These are phyloP conservation scores for Hyaloscypha hepaticicola DNA, from an alignment of 495 filamentous ascomycete genomes.

Conservation along the genomic window DNA sequence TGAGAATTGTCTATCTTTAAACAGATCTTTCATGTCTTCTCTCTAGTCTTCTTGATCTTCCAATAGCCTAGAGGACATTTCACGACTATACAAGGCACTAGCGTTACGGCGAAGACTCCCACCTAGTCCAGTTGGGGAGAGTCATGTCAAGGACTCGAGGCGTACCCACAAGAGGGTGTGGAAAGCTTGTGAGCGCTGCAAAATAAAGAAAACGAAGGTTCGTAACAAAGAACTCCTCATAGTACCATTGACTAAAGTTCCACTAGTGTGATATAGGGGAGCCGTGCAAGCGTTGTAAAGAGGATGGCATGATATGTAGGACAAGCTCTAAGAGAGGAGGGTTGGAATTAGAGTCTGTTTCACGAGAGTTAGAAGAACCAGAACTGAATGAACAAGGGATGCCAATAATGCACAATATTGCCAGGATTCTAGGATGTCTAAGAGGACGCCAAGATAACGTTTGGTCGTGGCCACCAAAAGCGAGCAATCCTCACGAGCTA, in stretches of 20 bases:
- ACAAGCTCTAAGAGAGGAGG: not conserved
- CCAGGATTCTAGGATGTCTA: not conserved
- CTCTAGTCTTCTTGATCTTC: too few relatives aligned
- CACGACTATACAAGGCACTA: too few relatives aligned
- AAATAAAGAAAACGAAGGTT: slow-evolving; percentile 4
- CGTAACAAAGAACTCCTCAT: not conserved
- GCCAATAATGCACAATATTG: not conserved
- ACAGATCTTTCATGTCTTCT: too few relatives aligned
- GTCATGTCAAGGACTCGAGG: not conserved
- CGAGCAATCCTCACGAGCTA: too few relatives aligned
- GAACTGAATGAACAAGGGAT: not conserved
- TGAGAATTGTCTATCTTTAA: too few relatives aligned
- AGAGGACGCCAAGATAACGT: not conserved
- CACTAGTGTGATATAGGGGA: not conserved
- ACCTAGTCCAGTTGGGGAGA: not conserved
- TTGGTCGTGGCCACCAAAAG: too few relatives aligned
- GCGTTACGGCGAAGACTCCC: too few relatives aligned
- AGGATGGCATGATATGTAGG: not conserved
- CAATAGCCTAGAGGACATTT: too few relatives aligned
- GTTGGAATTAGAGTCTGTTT: not conserved
- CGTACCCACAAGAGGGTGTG: not conserved
- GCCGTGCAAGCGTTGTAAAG: slow-evolving; percentile 3
- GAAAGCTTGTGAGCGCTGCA: slow-evolving; percentile 1
- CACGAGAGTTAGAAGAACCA: not conserved
- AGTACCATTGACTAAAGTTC: not conserved